Evolutionary conservation across 352 stramenopile species (phyloP).

Genomic region (Blastocystis sp.): DNA sequence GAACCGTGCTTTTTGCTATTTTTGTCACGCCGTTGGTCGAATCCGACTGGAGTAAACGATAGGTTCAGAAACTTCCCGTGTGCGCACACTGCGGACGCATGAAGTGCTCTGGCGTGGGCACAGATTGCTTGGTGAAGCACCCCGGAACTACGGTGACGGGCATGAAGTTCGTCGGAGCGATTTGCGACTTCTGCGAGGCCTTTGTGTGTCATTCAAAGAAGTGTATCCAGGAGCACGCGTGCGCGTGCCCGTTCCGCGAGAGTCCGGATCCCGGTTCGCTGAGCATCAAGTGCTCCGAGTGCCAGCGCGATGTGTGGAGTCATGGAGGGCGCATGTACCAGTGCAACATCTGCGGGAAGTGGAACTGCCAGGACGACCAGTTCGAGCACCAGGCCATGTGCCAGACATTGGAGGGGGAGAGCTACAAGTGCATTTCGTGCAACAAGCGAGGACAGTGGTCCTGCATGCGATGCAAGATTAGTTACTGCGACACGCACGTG

Average conservation of each 20-base stretch:
- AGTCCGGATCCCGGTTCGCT: constrained; percentile 15
- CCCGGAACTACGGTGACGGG: constrained; percentile 62
- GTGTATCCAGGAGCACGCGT: constrained; percentile 72
- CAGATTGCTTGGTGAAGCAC: constrained; percentile 69
- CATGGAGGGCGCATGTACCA: constrained; percentile 72
- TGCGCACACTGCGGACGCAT: constrained; percentile 65
- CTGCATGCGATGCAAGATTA: constrained; percentile 73
- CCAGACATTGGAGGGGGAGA: constrained; percentile 66
- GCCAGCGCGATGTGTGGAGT: constrained; percentile 69
- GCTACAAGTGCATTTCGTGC: constrained; percentile 66
- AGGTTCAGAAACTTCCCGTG: constrained; percentile 68
- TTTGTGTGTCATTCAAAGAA: constrained; percentile 71
- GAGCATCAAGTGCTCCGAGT: constrained; percentile 63
- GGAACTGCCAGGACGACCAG: constrained; percentile 71
- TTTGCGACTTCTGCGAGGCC: constrained; percentile 72
- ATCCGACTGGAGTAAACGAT: neutral
- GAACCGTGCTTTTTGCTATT: constrained; percentile 73
- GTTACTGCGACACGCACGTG: constrained; percentile 68
- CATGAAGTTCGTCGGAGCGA: constrained; percentile 67
- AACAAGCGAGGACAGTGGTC: constrained; percentile 73
- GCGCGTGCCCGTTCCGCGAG: constrained; percentile 56
- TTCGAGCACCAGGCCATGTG: constrained; percentile 74
- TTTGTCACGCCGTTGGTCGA: constrained; percentile 59
- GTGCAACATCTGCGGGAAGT: constrained; percentile 69
- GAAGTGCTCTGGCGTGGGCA: constrained; percentile 66